Conservation (phyloP, 2,329 filamentous ascomycete genomes). For the Incumbomyces delicatus region DNA sequence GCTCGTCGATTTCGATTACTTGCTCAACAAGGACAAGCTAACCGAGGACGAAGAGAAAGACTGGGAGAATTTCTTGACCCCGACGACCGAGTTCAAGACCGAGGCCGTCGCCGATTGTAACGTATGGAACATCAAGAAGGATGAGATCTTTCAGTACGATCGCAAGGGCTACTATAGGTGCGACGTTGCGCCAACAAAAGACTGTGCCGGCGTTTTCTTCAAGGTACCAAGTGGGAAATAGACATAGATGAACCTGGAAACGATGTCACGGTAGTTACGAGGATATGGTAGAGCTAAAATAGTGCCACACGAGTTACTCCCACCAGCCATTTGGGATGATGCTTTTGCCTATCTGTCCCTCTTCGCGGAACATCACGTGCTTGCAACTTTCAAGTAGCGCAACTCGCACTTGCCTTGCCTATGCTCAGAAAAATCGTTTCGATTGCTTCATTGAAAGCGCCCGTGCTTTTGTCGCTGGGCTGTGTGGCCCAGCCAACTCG, state of each 20-base stretch:
- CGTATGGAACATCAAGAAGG: slow-evolving; percentile 61
- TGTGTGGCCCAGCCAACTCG: no score
- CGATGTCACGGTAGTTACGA: no score
- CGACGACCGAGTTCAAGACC: slow-evolving; percentile 58
- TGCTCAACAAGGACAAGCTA: slow-evolving; percentile 90
- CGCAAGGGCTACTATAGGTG: slow-evolving; percentile 77
- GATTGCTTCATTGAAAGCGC: no score
- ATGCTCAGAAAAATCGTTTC: no score
- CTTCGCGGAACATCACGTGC: no score
- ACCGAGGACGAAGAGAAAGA: slow-evolving; percentile 66
- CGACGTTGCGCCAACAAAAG: slow-evolving; percentile 39
- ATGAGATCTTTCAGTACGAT: slow-evolving; percentile 83
- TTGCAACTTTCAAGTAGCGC: no score
- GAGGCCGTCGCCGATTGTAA: slow-evolving; percentile 67
- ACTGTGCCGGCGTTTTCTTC: slow-evolving; percentile 18
- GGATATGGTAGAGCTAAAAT: no score
- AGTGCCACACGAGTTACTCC: no score
- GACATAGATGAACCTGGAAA: neutral
- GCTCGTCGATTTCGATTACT: slow-evolving; percentile 88
- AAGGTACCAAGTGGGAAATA: slow-evolving; percentile 21
- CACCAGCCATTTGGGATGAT: no score
- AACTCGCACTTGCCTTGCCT: no score
- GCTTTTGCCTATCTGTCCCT: no score
- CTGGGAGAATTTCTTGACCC: slow-evolving; percentile 63
- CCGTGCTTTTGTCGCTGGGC: no score